Evolutionary conservation across 1,284 basidiomycete genomes (phyloP).

Genomic region (Baeospora myosura): DNA sequence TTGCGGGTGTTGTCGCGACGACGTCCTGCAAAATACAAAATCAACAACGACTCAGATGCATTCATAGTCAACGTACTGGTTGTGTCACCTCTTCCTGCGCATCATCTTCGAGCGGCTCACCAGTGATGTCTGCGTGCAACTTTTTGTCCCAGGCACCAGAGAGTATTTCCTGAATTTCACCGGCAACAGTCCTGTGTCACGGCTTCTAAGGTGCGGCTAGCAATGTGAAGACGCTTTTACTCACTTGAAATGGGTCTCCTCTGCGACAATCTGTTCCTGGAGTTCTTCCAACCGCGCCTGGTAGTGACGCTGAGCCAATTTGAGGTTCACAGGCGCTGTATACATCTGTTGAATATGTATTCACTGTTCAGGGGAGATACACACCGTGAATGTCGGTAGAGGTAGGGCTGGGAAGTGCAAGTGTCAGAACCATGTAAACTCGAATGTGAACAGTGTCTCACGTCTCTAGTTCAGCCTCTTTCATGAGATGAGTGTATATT

Average conservation of each 20-base stretch:
- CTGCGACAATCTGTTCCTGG: conserved; percentile 55
- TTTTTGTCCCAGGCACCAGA: conserved; percentile 60
- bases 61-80: not conserved
- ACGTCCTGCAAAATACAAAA: too few species aligned
- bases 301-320: conserved; percentile 71
- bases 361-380: conserved; percentile 5
- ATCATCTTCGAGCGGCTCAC: conserved; percentile 9
- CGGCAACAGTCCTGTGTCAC: conserved; percentile 40
- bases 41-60: too few species aligned
- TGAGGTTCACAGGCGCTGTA: conserved; percentile 43
- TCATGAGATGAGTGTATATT: conserved; percentile 64
- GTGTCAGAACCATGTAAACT: not conserved
- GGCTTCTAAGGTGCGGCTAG: not conserved
- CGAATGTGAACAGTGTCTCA: conserved; percentile 27
- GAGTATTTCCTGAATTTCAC: conserved; percentile 71
- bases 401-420: conserved; percentile 3
- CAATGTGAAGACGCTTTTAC: conserved; percentile 15
- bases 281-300: conserved; percentile 63
- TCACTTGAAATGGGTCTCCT: conserved; percentile 76
- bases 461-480: conserved; percentile 61
- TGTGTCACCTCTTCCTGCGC: conserved; percentile 10
- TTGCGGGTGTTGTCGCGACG: too few species aligned
- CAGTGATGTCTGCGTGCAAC: conserved; percentile 36
- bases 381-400: conserved; percentile 33
- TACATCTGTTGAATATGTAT: not conserved